Evolutionary conservation across 2,329 filamentous ascomycete species (phyloP), one percentile per base, ranked within the genome.

Genomic region (Zarea fungicola): DNA sequence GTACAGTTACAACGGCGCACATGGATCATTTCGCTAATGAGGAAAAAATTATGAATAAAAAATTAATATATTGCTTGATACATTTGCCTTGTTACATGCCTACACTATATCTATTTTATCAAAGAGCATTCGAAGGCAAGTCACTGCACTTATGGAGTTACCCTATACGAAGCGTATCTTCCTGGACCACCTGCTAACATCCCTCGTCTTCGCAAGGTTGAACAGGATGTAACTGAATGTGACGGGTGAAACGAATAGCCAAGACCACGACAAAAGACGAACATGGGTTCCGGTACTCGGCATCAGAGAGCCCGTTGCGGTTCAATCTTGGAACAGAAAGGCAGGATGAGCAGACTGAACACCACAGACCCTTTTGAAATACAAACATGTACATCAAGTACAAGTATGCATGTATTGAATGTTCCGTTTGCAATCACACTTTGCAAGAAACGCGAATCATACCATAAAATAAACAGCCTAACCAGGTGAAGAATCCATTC

Each of bases 211-310:
- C 4, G 25, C 42, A 6, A 36, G 13, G 3, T 11, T 8, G 13
- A 22, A 25, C 10, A 28, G 13, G 18, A 16, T 8, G 14, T 8
- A 29, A 14, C 4, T 35, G 54, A 52, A 74, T 82, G 79, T 83
- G 59, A 72, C 74, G 77, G 74, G 78, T 75, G 73, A 80, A 83
- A 83, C 78, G 79, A 83, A 76, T 74, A 68, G 71, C 76, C 75
- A 66, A 64, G 68, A 73, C 73, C 74, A 81, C 60, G 50, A n/a
- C n/a, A 57, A 58, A 53, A 51, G 53, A 52, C 58, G 63, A 29
- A 36, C 16, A 62, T 49, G 54, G n/a, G 41, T 52, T 41, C 28
- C 13, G 42, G 48, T 29, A 62, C 61, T 57, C 65, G 74, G 75
- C 72, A 70, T 82, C 80, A 84, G 80, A 84, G 78, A 78, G 73